Evolutionary conservation across 1,284 basidiomycete genomes (phyloP).

Genomic region (Mycena sp.): DNA sequence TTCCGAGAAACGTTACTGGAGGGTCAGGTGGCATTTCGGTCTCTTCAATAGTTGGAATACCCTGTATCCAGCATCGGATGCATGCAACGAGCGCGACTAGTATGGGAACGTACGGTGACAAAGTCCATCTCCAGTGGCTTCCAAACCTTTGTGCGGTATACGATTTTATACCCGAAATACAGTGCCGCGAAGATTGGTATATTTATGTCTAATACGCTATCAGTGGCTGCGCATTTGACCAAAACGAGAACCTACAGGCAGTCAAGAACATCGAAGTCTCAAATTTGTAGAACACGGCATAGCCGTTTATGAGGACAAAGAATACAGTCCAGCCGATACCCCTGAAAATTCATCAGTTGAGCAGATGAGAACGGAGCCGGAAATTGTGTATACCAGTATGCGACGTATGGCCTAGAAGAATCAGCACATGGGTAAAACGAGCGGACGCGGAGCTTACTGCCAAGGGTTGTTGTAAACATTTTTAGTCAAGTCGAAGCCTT

Average conservation of each 20-base stretch:
- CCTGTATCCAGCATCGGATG: slow-evolving; percentile 42
- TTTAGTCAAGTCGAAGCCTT: slow-evolving; percentile 66
- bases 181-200: slow-evolving; percentile 66
- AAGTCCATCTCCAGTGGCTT: slow-evolving; percentile 72
- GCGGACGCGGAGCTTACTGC: slow-evolving; percentile 32
- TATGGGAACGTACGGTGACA: slow-evolving; percentile 52
- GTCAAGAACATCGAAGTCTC: slow-evolving; percentile 68
- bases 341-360: slow-evolving; percentile 1
- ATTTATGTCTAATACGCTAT: slow-evolving; percentile 55
- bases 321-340: slow-evolving; percentile 59
- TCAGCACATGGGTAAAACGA: background rate
- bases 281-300: slow-evolving; percentile 72
- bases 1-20: slow-evolving; percentile 51
- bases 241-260: slow-evolving; percentile 53
- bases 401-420: slow-evolving; percentile 58
- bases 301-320: slow-evolving; percentile 73
- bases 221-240: background rate
- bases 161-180: slow-evolving; percentile 68
- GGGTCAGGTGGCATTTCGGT: slow-evolving; percentile 57
- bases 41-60: slow-evolving; percentile 68
- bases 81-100: background rate
- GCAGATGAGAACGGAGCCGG: background rate
- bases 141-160: slow-evolving; percentile 64
- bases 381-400: slow-evolving; percentile 53
- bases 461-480: slow-evolving; percentile 65